Percentiles rank a stretch among this genome's conserved stretches.
Evolutionary conservation across 345 rosid genomes (phyloP).

Genomic region (Citrus medica): DNA sequence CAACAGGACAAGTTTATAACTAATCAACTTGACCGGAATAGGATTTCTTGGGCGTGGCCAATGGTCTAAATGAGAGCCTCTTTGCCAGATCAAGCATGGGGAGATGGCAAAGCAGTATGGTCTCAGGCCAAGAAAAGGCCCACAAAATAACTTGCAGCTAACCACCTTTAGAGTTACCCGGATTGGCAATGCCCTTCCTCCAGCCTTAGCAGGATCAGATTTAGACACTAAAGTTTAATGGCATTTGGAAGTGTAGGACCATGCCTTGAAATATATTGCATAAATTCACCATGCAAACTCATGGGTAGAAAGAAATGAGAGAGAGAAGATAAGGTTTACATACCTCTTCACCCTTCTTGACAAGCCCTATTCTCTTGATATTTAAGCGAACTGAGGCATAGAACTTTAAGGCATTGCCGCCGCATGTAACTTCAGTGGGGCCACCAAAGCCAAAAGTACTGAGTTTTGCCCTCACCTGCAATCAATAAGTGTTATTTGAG

Average conservation of each 20-base stretch:
- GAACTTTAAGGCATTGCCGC: conserved; percentile 97
- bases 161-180: not conserved
- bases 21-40: not conserved
- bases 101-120: not conserved
- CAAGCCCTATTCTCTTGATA: conserved; percentile 58
- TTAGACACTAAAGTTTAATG: not conserved
- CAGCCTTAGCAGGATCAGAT: not conserved
- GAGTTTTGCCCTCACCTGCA: conserved; percentile 85
- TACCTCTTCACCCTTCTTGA: conserved; percentile 97
- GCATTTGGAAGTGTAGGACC: not conserved
- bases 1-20: not conserved
- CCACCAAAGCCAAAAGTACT: conserved; percentile 94
- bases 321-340: conserved; percentile 19
- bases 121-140: not conserved
- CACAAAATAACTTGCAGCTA: not conserved
- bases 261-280: not conserved
- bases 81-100: not conserved
- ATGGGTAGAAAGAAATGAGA: not conserved
- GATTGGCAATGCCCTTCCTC: not conserved
- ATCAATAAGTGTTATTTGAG: not conserved
- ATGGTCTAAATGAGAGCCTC: not conserved
- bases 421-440: conserved; percentile 94
- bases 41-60: not conserved
- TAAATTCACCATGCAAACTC: not conserved
- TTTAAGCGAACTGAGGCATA: conserved; percentile 93